phyloP scores from a whole-genome alignment of 1,139 yeast species.

The Zygosaccharomyces pseudobailii region DNA sequence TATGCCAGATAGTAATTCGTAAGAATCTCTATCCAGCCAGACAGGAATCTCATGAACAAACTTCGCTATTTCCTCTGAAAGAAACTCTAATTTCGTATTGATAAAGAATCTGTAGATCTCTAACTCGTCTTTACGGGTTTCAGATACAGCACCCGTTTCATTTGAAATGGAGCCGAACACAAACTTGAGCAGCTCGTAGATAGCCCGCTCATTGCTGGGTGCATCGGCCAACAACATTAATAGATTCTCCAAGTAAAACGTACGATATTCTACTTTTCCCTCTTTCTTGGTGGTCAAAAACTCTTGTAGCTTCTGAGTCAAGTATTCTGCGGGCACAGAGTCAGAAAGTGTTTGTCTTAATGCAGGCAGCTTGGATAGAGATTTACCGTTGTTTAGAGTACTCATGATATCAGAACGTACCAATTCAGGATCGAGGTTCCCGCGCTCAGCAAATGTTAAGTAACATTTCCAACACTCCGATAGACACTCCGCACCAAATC shows the following conservation, averaged over 20 bases:
- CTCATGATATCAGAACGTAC: slow-evolving; percentile 7
- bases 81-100: slow-evolving; percentile 18
- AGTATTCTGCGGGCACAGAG: slow-evolving; percentile 7
- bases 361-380: slow-evolving; percentile 10
- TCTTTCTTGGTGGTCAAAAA: slow-evolving; percentile 4
- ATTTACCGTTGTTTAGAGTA: slow-evolving; percentile 15
- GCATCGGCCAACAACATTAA: slow-evolving; percentile 8
- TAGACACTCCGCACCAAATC: slow-evolving; percentile 20
- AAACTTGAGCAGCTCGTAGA: slow-evolving; percentile 7
- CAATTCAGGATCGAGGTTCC: slow-evolving; percentile 5
- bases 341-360: slow-evolving; percentile 12
- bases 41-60: slow-evolving; percentile 35
- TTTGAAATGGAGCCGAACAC: slow-evolving; percentile 15
- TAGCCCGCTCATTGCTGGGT: slow-evolving; percentile 10
- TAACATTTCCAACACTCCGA: slow-evolving; percentile 27
- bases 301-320: slow-evolving; percentile 11
- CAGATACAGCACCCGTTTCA: slow-evolving; percentile 22
- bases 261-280: background rate
- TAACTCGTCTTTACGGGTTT: slow-evolving; percentile 26
- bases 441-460: slow-evolving; percentile 10
- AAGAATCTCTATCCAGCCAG: slow-evolving; percentile 28
- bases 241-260: slow-evolving; percentile 12
- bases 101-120: slow-evolving; percentile 29
- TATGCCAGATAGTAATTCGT: slow-evolving; percentile 29
- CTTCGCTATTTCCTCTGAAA: slow-evolving; percentile 23